Percentiles rank a stretch among this genome's conserved stretches.
phyloP scores from a whole-genome alignment of 2,329 filamentous ascomycete genomes.

The Diaporthe sp. region DNA sequence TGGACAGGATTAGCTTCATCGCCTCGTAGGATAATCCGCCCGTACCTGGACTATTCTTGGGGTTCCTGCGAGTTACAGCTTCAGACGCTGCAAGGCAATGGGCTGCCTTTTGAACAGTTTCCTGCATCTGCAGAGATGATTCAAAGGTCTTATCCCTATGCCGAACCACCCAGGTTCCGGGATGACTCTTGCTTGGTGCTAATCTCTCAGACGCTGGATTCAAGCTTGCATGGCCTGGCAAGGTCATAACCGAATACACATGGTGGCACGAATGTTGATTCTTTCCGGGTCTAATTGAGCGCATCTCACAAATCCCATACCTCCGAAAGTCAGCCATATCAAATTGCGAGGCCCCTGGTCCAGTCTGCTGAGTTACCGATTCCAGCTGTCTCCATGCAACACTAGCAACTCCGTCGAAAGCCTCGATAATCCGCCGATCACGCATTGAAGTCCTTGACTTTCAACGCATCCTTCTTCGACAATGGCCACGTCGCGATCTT shows the following conservation, averaged over 20 bases:
- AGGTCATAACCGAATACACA: too few species aligned
- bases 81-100: not conserved
- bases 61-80: not conserved
- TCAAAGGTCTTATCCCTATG: not conserved
- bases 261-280: not conserved
- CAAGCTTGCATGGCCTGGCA: not conserved
- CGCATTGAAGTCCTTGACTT: conserved; percentile 44
- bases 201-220: not conserved
- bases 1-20: not conserved
- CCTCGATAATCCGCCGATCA: conserved; percentile 29
- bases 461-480: conserved; percentile 45
- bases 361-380: not conserved
- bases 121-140: not conserved
- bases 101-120: not conserved
- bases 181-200: not conserved
- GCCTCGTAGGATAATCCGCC: not conserved
- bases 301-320: not conserved
- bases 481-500: conserved; percentile 52
- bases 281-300: not conserved
- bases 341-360: not conserved
- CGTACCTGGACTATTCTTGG: not conserved
- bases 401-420: not conserved
- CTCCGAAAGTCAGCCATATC: not conserved
- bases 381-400: not conserved
- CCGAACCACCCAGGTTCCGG: not conserved